A percentile compares a stretch with the other conserved stretches of the same genome.
Evolutionary conservation across 2,329 filamentous ascomycete genomes (phyloP).

Genomic region (Trichoderma sp.): DNA sequence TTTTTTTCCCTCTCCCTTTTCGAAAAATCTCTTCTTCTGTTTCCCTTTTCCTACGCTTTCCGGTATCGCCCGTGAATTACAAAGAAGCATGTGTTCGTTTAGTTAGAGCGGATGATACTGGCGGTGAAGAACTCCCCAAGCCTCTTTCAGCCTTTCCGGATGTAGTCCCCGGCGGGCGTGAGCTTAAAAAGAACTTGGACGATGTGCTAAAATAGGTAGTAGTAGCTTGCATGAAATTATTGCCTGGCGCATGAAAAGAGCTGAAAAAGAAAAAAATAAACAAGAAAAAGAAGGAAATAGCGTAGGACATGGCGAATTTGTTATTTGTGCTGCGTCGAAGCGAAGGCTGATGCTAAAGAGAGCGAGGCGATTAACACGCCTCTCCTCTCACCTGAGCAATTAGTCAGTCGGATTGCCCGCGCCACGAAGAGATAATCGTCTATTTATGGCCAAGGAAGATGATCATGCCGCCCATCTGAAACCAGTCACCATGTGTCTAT

Average conservation of each 20-base stretch:
- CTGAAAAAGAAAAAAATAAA: background rate
- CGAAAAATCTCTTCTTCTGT: background rate
- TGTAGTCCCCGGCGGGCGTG: slow-evolving; percentile 17
- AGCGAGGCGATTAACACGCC: background rate
- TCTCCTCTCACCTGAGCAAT: slow-evolving; percentile 4
- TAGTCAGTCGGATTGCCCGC: slow-evolving; percentile 15
- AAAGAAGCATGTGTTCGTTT: background rate
- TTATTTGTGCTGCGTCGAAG: background rate
- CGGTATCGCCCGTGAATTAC: slow-evolving; percentile 11
- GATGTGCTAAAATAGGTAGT: slow-evolving; percentile 46
- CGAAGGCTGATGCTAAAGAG: slow-evolving; percentile 10
- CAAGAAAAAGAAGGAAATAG: background rate
- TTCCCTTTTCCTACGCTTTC: background rate
- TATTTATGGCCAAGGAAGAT: slow-evolving; percentile 22
- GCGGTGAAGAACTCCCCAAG: slow-evolving; percentile 28
- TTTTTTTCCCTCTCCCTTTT: background rate
- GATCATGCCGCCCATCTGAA: slow-evolving; percentile 23
- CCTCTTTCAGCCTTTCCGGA: slow-evolving; percentile 20
- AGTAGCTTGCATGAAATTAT: slow-evolving; percentile 39
- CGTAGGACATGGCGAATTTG: background rate
- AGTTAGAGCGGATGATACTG: slow-evolving; percentile 23
- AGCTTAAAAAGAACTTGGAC: slow-evolving; percentile 39
- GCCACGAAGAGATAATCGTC: background rate
- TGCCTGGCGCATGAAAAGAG: slow-evolving; percentile 8
- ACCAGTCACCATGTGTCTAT: slow-evolving; percentile 3